Conservation (phyloP, 805 yeast genomes). For the Scheffersomyces ergatensis region DNA sequence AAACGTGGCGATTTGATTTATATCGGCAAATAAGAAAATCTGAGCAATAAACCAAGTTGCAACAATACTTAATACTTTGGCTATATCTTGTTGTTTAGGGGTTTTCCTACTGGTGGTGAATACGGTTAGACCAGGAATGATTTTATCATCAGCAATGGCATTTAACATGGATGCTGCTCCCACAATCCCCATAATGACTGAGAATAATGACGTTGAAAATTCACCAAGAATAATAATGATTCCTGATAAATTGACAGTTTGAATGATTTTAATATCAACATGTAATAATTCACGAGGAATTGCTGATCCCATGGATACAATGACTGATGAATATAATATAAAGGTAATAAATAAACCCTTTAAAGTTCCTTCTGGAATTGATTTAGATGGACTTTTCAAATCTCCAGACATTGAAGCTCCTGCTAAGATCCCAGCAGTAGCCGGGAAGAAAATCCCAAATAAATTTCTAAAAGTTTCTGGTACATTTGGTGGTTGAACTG, state of each 20-base stretch:
- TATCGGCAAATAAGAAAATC: conserved; percentile 80
- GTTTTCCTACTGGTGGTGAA: conserved; percentile 46
- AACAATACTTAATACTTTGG: conserved; percentile 64
- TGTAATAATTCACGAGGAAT: conserved; percentile 78
- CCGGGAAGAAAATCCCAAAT: conserved; percentile 96
- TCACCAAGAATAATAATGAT: conserved; percentile 82
- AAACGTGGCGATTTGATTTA: conserved; percentile 90
- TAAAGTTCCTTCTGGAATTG: conserved; percentile 93
- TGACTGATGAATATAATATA: conserved; percentile 72
- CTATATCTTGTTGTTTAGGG: conserved; percentile 41
- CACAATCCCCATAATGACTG: conserved; percentile 91
- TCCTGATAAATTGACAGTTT: conserved; percentile 71
- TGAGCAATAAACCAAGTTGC: conserved; percentile 85
- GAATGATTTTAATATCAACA: conserved; percentile 80
- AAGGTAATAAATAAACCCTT: conserved; percentile 81
- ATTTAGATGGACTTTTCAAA: conserved; percentile 74
- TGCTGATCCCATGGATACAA: conserved; percentile 73
- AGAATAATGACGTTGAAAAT: conserved; percentile 83
- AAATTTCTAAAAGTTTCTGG: conserved; percentile 77
- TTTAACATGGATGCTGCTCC: conserved; percentile 92
- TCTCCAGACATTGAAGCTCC: conserved; percentile 99
- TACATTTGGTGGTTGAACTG: conserved; percentile 47
- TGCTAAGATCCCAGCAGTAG: conserved; percentile 97
- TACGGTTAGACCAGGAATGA: conserved; percentile 72
- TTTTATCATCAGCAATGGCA: conserved; percentile 86